Conservation (phyloP, 2,329 filamentous ascomycete genomes). For the Microcyclosporella mali region DNA sequence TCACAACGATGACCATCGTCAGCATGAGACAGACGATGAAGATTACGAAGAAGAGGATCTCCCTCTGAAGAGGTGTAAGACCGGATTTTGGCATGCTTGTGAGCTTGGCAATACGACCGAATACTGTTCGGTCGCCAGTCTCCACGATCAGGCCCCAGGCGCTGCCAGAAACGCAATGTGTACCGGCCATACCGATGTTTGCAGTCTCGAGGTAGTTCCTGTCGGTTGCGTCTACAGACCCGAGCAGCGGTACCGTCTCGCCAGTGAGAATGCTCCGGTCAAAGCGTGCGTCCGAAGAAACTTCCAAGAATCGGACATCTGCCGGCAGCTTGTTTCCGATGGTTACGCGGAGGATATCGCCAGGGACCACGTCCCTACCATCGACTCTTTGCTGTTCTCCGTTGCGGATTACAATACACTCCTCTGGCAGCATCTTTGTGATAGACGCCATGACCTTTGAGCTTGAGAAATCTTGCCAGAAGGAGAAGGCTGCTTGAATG, state of each 20-base stretch:
- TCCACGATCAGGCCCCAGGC: conserved; percentile 63
- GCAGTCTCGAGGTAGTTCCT: conserved; percentile 70
- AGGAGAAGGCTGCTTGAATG: conserved; percentile 49
- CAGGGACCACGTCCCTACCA: conserved; percentile 58
- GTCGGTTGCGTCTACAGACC: conserved; percentile 60
- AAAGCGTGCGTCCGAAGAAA: conserved; percentile 63
- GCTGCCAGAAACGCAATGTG: conserved; percentile 65
- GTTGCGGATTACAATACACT: conserved; percentile 60
- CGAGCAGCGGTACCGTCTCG: conserved; percentile 56
- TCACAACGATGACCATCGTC: conserved; percentile 57
- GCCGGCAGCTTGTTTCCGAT: conserved; percentile 69
- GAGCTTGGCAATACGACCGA: conserved; percentile 65
- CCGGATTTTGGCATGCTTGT: conserved; percentile 63
- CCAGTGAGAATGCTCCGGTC: conserved; percentile 68
- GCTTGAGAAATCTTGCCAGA: conserved; percentile 66
- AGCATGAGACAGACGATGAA: conserved; percentile 65
- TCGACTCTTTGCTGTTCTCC: conserved; percentile 38
- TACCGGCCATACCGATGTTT: conserved; percentile 72
- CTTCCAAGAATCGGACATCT: conserved; percentile 63
- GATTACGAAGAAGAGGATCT: conserved; percentile 65
- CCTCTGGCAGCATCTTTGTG: conserved; percentile 71
- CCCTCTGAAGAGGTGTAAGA: conserved; percentile 64
- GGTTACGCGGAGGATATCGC: conserved; percentile 63
- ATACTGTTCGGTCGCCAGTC: conserved; percentile 67
- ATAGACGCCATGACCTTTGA: conserved; percentile 73